A percentile compares a stretch with the other conserved stretches of the same genome.
phyloP scores from a whole-genome alignment of 2,329 filamentous ascomycete species.

The Talaromyces marneffei region DNA sequence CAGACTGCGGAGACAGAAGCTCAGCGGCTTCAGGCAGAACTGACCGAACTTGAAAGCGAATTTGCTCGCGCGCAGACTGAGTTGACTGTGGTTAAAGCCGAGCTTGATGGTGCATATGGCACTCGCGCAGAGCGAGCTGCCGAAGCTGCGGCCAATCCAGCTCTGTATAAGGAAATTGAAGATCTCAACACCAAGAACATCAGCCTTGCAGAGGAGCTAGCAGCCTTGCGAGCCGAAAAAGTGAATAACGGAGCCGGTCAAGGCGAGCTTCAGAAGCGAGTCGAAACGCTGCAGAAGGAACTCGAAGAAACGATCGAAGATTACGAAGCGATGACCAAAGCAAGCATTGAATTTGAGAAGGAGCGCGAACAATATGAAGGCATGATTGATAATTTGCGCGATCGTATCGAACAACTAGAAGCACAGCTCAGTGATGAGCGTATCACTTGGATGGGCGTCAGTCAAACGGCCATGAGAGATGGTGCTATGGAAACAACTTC shows the following conservation, averaged over 20 bases:
- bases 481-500: constrained; percentile 54
- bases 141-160: constrained; percentile 55
- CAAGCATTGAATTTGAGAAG: constrained; percentile 65
- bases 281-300: constrained; percentile 57
- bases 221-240: constrained; percentile 33
- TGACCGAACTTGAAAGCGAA: constrained; percentile 54
- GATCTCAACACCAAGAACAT: constrained; percentile 47
- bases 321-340: constrained; percentile 64
- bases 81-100: constrained; percentile 82
- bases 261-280: constrained; percentile 42
- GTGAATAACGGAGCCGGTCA: constrained; percentile 24
- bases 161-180: constrained; percentile 56
- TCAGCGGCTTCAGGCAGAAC: constrained; percentile 43
- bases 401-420: constrained; percentile 59
- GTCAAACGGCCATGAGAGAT: constrained; percentile 41
- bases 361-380: constrained; percentile 61
- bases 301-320: constrained; percentile 62
- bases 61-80: constrained; percentile 65
- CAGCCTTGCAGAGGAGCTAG: constrained; percentile 44
- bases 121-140: constrained; percentile 62
- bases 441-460: constrained; percentile 59
- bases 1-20: constrained; percentile 47
- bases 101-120: constrained; percentile 92
- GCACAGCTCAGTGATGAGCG: constrained; percentile 61
- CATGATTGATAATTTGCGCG: constrained; percentile 58